Conservation (phyloP, 371 early-diverging fungal genomes). For the Mucor velutinosus region DNA sequence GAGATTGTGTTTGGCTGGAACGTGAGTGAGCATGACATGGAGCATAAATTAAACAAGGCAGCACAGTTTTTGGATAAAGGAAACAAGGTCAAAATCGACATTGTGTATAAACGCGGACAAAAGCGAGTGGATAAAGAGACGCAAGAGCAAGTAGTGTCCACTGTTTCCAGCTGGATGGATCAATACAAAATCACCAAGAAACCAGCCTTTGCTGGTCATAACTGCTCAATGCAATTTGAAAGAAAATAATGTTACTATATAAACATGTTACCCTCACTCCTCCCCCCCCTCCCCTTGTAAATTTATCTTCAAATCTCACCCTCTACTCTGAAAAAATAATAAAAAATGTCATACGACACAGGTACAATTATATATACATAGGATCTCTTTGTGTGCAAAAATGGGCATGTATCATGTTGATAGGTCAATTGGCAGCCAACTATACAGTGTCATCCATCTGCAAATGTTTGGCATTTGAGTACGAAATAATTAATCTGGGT, state of each 20-base stretch:
- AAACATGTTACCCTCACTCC: background rate
- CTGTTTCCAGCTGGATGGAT: constrained; percentile 20
- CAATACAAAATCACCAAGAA: constrained; percentile 38
- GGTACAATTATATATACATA: background rate
- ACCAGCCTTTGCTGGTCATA: constrained; percentile 30
- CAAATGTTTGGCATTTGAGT: too few relatives aligned
- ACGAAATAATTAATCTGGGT: too few relatives aligned
- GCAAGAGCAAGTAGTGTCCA: constrained; percentile 27
- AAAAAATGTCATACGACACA: background rate
- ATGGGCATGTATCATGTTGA: too few relatives aligned
- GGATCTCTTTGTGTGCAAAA: background rate
- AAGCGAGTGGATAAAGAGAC: constrained; percentile 22
- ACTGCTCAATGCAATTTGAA: constrained; percentile 44
- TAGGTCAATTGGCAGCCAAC: too few relatives aligned
- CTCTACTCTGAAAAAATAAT: constrained; percentile 1
- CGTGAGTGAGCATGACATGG: constrained; percentile 58
- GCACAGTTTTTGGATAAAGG: constrained; percentile 61
- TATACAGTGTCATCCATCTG: too few relatives aligned
- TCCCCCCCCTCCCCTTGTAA: background rate
- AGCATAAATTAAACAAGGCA: constrained; percentile 56
- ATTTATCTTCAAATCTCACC: background rate
- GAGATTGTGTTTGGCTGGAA: constrained; percentile 65
- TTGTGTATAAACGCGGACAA: constrained; percentile 56
- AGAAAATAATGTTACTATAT: constrained; percentile 14
- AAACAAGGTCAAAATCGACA: constrained; percentile 57